Evolutionary conservation across 2,329 filamentous ascomycete species (phyloP).

Genomic region (Fusarium udum): DNA sequence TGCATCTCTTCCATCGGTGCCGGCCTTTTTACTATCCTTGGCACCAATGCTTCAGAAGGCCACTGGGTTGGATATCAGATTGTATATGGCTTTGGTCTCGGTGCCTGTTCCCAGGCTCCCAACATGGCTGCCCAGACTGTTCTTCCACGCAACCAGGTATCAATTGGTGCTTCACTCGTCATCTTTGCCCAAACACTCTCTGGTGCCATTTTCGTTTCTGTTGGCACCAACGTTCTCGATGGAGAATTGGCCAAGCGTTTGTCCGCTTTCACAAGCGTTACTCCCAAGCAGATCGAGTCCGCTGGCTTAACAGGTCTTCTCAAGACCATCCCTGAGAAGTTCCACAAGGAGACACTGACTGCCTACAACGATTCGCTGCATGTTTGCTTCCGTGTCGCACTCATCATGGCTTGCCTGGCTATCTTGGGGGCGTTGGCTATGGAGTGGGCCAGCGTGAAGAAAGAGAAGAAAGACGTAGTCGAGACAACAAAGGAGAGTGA

Average conservation of each 20-base stretch:
- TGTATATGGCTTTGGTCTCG: conserved; percentile 54
- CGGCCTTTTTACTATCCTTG: conserved; percentile 54
- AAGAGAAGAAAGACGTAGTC: not conserved
- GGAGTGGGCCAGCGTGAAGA: conserved; percentile 4
- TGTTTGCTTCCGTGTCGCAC: conserved; percentile 63
- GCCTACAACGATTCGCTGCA: conserved; percentile 67
- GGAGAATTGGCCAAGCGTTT: conserved; percentile 50
- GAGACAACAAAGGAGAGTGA: not conserved
- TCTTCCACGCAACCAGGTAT: conserved; percentile 54
- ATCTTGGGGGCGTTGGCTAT: conserved; percentile 55
- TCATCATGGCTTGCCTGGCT: conserved; percentile 58
- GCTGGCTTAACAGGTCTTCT: conserved; percentile 11
- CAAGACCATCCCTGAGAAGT: not conserved
- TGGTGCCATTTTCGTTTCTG: conserved; percentile 60
- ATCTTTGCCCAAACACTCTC: conserved; percentile 58
- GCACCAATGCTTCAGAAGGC: conserved; percentile 22
- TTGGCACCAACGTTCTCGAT: conserved; percentile 62
- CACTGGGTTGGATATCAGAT: conserved; percentile 49
- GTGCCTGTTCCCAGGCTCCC: conserved; percentile 56
- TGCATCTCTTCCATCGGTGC: conserved; percentile 48
- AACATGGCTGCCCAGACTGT: conserved; percentile 58
- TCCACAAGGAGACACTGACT: conserved; percentile 18
- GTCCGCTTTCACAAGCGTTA: not conserved
- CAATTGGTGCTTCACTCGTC: conserved; percentile 57
- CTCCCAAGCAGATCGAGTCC: conserved; percentile 14